Percentiles rank a stretch among this genome's conserved stretches.
phyloP scores from a whole-genome alignment of 2,329 filamentous ascomycete species.

The Trichoderma endophyticum region DNA sequence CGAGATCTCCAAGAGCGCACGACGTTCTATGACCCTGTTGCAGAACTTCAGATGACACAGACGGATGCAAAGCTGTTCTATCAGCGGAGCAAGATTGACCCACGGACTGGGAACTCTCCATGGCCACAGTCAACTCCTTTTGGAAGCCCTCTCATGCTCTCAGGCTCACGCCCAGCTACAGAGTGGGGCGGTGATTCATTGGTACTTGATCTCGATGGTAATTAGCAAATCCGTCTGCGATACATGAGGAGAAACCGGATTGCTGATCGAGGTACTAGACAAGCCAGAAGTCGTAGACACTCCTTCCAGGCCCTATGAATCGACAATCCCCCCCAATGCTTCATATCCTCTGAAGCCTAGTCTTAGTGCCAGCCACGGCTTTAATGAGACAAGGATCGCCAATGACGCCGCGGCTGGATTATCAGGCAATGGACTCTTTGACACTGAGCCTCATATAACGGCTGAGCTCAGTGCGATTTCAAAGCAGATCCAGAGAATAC shows the following conservation, averaged over 20 bases:
- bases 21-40: constrained; percentile 88
- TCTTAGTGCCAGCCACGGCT: constrained; percentile 40
- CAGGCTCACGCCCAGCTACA: constrained; percentile 34
- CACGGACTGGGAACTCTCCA: constrained; percentile 35
- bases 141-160: constrained; percentile 44
- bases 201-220: constrained; percentile 30
- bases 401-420: constrained; percentile 51
- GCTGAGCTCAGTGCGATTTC: constrained; percentile 84
- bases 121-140: constrained; percentile 44
- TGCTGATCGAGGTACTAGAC: constrained; percentile 19
- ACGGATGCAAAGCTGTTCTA: constrained; percentile 95
- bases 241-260: neutral
- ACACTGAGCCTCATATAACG: constrained; percentile 75
- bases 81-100: constrained; percentile 74
- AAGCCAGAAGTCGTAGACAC: constrained; percentile 16
- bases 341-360: neutral
- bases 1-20: constrained; percentile 66
- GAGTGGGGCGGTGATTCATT: constrained; percentile 38
- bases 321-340: neutral
- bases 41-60: constrained; percentile 91
- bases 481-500: constrained; percentile 82
- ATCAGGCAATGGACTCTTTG: constrained; percentile 64
- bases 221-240: constrained; percentile 20
- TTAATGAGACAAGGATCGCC: constrained; percentile 31
- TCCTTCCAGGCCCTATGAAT: neutral